Base-by-base conservation (phyloP, 2,329 filamentous ascomycete genomes). In the Plenodomus biglobosus region DNA sequence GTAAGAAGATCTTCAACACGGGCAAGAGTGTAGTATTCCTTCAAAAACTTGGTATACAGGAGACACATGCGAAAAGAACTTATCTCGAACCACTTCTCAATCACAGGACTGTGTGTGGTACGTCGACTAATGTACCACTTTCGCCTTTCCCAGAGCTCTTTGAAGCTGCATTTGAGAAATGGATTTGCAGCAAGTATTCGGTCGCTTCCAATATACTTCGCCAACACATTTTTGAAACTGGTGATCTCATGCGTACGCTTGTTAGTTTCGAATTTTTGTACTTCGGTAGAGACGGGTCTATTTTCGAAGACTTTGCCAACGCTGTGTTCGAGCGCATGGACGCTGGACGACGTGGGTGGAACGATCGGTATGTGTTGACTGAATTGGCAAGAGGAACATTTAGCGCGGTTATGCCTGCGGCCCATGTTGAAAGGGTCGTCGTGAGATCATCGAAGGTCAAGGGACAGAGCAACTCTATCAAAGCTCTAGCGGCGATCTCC, bases 11-110 rank as follows among this genome's bases (percentile, higher is more conserved):
- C 32, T 92, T 96, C 61, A 90, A 86, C 1, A 86, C 90, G 1
- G 92, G 92, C 0, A 96, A 96, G 71, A 95, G 87, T 60, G 85
- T 94, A 46, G 83, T 94, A 1, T 87, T 96, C 38, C 74, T 96
- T n/a, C 86, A 85, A 51, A 82, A 86, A 40, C 76, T 96, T 10
- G 83, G 85, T 35, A 77, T 80, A 46, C 77, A 80, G 50, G 68
- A 61, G 53, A 47, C 67, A 51, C 39, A 37, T 3, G n/a, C 55
- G 17, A 42, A 40, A 8, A 21, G 46, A 2, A 44, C 34, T 2
- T 54, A 52, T 8, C 16, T 22, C 6, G 62, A 73, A 42, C 65
- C 67, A 40, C 53, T 50, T 3, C 69, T 90, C n/a, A 76, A 82
- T 34, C 84, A 85, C 50, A 75, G 80, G 1, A 71, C 76, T 1